Percentiles rank a stretch among this genome's conserved stretches.
Conservation (phyloP, 306 rosid species). For the Pyrus bretschneideri region DNA sequence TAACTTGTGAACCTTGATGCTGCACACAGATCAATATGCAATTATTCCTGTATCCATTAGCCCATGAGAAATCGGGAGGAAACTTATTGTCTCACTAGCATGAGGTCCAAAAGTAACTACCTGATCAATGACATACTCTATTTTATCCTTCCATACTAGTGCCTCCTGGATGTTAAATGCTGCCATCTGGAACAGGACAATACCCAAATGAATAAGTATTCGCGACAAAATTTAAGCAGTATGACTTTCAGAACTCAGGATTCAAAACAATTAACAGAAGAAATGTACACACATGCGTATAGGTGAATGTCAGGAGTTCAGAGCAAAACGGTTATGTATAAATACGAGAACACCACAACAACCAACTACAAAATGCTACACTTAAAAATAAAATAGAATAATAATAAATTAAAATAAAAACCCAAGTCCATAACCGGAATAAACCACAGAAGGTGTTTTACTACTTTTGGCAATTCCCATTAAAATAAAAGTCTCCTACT, state of each 20-base stretch:
- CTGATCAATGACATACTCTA: constrained; percentile 91
- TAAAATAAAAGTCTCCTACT: background rate
- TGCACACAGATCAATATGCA: constrained; percentile 40
- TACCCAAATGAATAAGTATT: background rate
- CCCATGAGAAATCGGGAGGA: background rate
- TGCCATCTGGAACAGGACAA: constrained; percentile 72
- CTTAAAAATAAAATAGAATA: no score
- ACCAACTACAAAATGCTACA: background rate
- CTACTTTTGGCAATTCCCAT: background rate
- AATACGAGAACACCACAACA: background rate
- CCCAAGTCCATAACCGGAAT: no score
- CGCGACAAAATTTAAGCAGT: background rate
- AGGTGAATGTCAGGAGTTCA: background rate
- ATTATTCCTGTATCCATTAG: constrained; percentile 10
- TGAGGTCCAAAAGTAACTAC: constrained; percentile 28
- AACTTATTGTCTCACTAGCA: background rate
- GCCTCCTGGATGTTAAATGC: constrained; percentile 99
- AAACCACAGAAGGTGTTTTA: background rate
- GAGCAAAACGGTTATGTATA: background rate
- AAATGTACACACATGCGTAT: background rate
- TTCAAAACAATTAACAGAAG: background rate
- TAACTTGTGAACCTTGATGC: constrained; percentile 91
- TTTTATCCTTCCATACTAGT: constrained; percentile 85
- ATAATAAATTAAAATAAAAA: background rate
- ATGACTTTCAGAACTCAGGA: background rate